Conservation (phyloP, 2,329 filamentous ascomycete genomes). For the Colletotrichum musae region DNA sequence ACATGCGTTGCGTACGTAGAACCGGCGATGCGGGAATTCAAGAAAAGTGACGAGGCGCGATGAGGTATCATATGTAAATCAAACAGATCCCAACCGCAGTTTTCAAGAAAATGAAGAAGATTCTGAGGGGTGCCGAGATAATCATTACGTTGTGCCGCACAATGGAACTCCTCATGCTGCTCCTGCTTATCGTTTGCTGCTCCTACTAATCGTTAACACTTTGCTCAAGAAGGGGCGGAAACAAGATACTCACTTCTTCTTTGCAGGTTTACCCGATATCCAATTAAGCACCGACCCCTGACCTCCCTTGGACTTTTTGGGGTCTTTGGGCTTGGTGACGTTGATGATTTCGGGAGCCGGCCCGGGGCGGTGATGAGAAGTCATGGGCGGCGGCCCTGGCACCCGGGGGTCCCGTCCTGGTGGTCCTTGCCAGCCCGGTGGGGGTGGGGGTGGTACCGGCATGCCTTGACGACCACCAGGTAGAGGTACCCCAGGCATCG, state of each 20-base stretch:
- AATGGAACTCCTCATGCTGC: neutral
- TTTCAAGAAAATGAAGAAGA: constrained; percentile 1
- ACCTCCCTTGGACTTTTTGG: constrained; percentile 46
- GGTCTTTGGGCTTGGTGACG: constrained; percentile 43
- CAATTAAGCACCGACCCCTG: constrained; percentile 50
- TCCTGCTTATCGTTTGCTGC: constrained; percentile 44
- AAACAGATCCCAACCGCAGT: constrained; percentile 22
- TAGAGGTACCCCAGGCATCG: too few relatives aligned
- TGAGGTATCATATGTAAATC: constrained; percentile 48
- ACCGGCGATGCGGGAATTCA: constrained; percentile 27
- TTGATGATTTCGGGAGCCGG: constrained; percentile 44
- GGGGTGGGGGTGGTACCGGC: neutral
- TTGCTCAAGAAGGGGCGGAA: too few relatives aligned
- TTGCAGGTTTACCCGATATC: constrained; percentile 49
- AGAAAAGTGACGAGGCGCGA: constrained; percentile 34
- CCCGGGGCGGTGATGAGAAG: neutral
- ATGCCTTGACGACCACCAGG: neutral
- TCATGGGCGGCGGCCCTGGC: neutral
- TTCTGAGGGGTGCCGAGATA: neutral
- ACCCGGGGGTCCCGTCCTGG: neutral
- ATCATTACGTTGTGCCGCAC: neutral
- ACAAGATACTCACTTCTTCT: constrained; percentile 50
- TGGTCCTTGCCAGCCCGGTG: neutral
- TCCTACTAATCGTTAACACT: constrained; percentile 16
- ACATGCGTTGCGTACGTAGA: constrained; percentile 19